A percentile compares a stretch with the other conserved stretches of the same genome.
Conservation (phyloP, 2,329 filamentous ascomycete genomes). For the Didymellaceae sp. region DNA sequence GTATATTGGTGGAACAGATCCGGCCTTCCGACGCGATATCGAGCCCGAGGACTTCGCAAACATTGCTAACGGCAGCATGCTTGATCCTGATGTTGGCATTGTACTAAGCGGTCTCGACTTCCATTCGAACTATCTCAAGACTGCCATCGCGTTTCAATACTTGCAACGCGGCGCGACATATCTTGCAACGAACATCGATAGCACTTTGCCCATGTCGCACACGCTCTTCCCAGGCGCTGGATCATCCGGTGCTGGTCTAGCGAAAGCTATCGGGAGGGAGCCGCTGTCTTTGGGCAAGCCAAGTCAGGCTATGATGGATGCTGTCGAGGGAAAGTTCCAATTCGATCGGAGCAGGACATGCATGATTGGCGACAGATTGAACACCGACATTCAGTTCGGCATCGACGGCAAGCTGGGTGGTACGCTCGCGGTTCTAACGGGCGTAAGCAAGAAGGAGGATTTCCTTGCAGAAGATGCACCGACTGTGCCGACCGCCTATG, state of each 20-base stretch:
- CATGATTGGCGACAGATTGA: slow-evolving; percentile 93
- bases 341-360: slow-evolving; percentile 85
- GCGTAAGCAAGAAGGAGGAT: slow-evolving; percentile 84
- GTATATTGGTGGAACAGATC: slow-evolving; percentile 87
- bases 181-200: slow-evolving; percentile 92
- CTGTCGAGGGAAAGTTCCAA: slow-evolving; percentile 93
- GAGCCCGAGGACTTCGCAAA: slow-evolving; percentile 78
- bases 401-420: slow-evolving; percentile 89
- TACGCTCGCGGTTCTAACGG: slow-evolving; percentile 88
- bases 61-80: slow-evolving; percentile 73
- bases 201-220: slow-evolving; percentile 81
- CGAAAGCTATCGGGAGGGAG: slow-evolving; percentile 66
- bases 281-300: slow-evolving; percentile 89
- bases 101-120: slow-evolving; percentile 92
- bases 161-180: slow-evolving; percentile 81
- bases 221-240: slow-evolving; percentile 92
- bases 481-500: slow-evolving; percentile 80
- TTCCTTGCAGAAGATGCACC: slow-evolving; percentile 73
- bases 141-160: slow-evolving; percentile 85
- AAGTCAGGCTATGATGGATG: slow-evolving; percentile 99
- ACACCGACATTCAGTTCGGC: slow-evolving; percentile 96
- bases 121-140: slow-evolving; percentile 94
- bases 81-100: slow-evolving; percentile 88
- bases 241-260: slow-evolving; percentile 77
- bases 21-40: slow-evolving; percentile 76